Base-by-base conservation (phyloP, 2,329 filamentous ascomycete genomes). In the Orbilia oligospora region DNA sequence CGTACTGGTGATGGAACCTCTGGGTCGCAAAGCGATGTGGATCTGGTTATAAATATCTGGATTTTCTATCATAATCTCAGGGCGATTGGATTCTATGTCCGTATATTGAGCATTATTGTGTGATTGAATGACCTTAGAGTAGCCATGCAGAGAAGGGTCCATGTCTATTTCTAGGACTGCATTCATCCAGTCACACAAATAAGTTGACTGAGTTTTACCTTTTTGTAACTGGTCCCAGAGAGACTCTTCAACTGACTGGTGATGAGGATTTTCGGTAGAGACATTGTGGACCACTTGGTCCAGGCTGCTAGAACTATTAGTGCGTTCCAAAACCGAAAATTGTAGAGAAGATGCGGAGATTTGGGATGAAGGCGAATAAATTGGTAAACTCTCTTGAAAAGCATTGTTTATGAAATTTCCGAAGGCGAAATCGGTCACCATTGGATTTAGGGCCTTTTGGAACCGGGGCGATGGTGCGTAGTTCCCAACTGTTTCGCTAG, bases 101-200 rank as follows among this genome's bases (percentile, higher is more conserved):
- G n/a, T 3, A 24, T 49, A 49, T 24, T 49, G 46, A 24, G 3
- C 8, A 9, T 3, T 49, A 10, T 24, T 4, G 6, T 24, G 46
- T n/a, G n/a, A n/a, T n/a, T n/a, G n/a, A n/a, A n/a, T n/a, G n/a
- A n/a, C n/a, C 9, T 24, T 20, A 24, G 20, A 9, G 12, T 49
- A 49, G 18, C 20, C 46, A 12, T 49, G n/a, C 10, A 20, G 20
- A 1, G 46, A 3, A 8, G 18, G 46, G 8, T 49, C 46, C 18
- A 24, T 49, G 12, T 49, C 46, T 3, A 49, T 4, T 24, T 49
- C 46, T 3, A 49, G 20, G 12, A 24, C 46, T 24, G 46, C 46
- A 49, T 49, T 24, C 46, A 49, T 49, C 46, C 46, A 49, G 46
- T 49, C 46, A 24, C 46, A 49, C 20, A 49, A 49, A 12, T 8